Percentiles rank a stretch among this genome's conserved stretches.
These are phyloP conservation scores for Andrographis paniculata DNA, from an alignment of 305 asterid species.

Conservation along the genomic window DNA sequence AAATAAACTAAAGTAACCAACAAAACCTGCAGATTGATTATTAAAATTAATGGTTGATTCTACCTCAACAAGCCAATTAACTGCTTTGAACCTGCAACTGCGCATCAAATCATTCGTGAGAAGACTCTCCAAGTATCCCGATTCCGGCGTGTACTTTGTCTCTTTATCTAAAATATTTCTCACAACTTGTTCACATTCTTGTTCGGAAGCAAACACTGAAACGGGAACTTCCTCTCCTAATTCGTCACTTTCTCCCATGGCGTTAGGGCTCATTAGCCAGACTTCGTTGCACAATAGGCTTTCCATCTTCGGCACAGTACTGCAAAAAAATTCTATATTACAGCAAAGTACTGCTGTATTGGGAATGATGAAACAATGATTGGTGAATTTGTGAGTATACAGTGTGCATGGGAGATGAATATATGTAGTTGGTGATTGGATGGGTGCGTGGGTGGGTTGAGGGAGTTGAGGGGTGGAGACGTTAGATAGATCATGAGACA, in stretches of 20 bases:
- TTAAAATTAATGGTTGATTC: neutral
- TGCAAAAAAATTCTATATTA: neutral
- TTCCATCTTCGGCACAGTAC: slow-evolving; percentile 31
- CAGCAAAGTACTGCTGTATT: neutral
- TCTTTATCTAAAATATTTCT: slow-evolving; percentile 32
- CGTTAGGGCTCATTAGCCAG: slow-evolving; percentile 34
- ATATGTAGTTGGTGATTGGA: neutral
- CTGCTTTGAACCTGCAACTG: slow-evolving; percentile 33
- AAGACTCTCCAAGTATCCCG: slow-evolving; percentile 24
- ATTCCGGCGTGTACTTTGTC: slow-evolving; percentile 28
- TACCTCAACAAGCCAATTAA: slow-evolving; percentile 61
- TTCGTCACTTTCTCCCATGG: slow-evolving; percentile 6
- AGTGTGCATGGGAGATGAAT: neutral
- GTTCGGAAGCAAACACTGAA: no score
- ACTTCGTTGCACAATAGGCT: slow-evolving; percentile 55
- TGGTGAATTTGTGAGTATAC: neutral
- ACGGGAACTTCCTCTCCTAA: no score
- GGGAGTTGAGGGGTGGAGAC: slow-evolving; percentile 15
- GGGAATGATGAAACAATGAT: slow-evolving; percentile 11
- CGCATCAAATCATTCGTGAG: slow-evolving; percentile 19
- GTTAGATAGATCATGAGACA: slow-evolving; percentile 29
- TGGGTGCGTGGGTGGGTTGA: slow-evolving; percentile 18
- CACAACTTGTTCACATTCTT: slow-evolving; percentile 36
- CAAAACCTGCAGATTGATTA: no score
- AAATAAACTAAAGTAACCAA: neutral